Evolutionary conservation across 2,329 filamentous ascomycete genomes (phyloP).

Genomic region (Diaporthe ilicicola): DNA sequence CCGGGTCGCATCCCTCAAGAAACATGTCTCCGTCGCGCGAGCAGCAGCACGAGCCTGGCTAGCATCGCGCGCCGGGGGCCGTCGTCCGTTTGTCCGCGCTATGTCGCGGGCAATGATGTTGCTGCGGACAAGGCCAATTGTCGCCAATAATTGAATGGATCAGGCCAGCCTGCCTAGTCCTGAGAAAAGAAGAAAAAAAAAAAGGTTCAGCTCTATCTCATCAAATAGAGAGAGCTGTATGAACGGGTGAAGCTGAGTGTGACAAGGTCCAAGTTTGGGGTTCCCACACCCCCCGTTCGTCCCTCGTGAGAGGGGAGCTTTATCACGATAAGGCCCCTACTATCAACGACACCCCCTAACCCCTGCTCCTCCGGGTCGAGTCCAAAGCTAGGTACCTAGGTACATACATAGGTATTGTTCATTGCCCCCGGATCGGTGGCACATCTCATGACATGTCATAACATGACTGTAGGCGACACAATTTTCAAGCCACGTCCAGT

Average conservation of each 20-base stretch:
- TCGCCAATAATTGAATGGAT: background rate
- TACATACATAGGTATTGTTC: too few relatives aligned
- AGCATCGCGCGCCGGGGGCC: background rate
- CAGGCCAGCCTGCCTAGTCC: background rate
- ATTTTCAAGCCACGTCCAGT: too few relatives aligned
- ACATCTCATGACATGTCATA: background rate
- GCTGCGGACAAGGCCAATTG: background rate
- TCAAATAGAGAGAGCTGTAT: background rate
- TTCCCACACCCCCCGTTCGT: background rate
- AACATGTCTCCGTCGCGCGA: constrained; percentile 1
- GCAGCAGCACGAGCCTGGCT: background rate
- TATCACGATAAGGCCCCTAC: constrained; percentile 24
- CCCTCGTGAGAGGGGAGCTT: constrained; percentile 3
- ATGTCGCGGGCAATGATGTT: background rate
- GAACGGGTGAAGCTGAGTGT: background rate
- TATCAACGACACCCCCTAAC: background rate
- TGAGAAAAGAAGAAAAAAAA: background rate
- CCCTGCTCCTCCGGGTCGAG: background rate
- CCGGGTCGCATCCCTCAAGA: background rate
- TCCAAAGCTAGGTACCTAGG: too few relatives aligned
- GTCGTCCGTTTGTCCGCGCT: background rate
- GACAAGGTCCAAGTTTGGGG: background rate
- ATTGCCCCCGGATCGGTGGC: background rate
- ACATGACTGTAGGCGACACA: background rate
- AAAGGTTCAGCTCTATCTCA: background rate